Conservation (phyloP, 2,329 filamentous ascomycete species). For the Nectriaceae sp. region DNA sequence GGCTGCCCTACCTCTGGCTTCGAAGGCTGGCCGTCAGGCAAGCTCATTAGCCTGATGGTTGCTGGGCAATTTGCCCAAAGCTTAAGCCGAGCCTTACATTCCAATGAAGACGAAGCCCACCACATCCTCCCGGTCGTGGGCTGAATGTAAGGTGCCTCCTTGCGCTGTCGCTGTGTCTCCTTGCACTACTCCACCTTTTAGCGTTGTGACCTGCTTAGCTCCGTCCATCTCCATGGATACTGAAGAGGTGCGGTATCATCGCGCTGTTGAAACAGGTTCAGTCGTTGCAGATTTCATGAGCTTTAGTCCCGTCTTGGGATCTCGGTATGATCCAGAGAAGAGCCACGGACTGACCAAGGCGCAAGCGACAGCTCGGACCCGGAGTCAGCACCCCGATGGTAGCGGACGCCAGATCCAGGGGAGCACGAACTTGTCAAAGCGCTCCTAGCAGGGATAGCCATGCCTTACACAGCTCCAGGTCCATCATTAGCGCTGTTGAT, state of each 20-base stretch:
- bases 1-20: not conserved
- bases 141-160: not conserved
- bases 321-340: not conserved
- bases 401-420: conserved; percentile 10
- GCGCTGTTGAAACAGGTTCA: not conserved
- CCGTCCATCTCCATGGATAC: too few species aligned
- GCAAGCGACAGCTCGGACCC: conserved; percentile 3
- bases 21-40: not conserved
- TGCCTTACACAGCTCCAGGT: conserved; percentile 9
- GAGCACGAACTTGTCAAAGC: conserved; percentile 21
- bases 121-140: not conserved
- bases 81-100: not conserved
- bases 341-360: not conserved
- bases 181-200: too few species aligned
- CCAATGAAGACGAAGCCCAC: not conserved
- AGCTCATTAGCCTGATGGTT: not conserved
- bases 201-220: too few species aligned
- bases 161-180: not conserved
- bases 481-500: conserved; percentile 16
- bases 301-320: not conserved
- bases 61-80: not conserved
- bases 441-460: conserved; percentile 17
- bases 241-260: too few species aligned
- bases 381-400: too few species aligned
- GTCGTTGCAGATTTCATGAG: not conserved